Evolutionary conservation across 2,329 filamentous ascomycete genomes (phyloP).

Genomic region (Xylariaceae sp.): DNA sequence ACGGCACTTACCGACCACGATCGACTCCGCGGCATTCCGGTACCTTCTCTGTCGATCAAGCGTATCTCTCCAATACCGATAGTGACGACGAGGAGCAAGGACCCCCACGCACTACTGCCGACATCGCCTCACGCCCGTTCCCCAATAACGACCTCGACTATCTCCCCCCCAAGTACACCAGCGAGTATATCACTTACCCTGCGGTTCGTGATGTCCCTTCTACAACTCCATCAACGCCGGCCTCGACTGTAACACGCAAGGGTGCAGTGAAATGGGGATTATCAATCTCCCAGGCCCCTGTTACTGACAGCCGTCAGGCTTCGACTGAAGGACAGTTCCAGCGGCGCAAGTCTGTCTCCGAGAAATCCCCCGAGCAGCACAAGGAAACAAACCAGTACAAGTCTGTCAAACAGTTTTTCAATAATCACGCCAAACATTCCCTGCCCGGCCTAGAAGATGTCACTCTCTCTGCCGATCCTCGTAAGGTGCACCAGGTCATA

Average conservation of each 20-base stretch:
- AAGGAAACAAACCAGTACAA: constrained; percentile 7
- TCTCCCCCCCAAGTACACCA: no score
- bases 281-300: not conserved
- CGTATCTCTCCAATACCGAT: no score
- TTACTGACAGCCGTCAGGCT: not conserved
- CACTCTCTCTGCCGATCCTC: constrained; percentile 4
- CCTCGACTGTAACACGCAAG: not conserved
- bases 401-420: constrained; percentile 21
- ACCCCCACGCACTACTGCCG: no score
- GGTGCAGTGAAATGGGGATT: not conserved
- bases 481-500: constrained; percentile 13
- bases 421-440: constrained; percentile 19
- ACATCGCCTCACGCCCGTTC: no score
- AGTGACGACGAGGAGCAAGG: no score
- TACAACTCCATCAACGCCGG: not conserved
- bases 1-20: no score
- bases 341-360: not conserved
- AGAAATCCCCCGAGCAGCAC: not conserved
- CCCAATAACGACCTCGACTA: no score
- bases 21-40: no score
- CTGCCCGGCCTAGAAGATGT: constrained; percentile 22
- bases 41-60: no score
- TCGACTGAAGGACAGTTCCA: not conserved
- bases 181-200: no score
- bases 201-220: no score